Conservation (phyloP, 768 basidiomycete genomes). For the Boletus rubescentipes region DNA sequence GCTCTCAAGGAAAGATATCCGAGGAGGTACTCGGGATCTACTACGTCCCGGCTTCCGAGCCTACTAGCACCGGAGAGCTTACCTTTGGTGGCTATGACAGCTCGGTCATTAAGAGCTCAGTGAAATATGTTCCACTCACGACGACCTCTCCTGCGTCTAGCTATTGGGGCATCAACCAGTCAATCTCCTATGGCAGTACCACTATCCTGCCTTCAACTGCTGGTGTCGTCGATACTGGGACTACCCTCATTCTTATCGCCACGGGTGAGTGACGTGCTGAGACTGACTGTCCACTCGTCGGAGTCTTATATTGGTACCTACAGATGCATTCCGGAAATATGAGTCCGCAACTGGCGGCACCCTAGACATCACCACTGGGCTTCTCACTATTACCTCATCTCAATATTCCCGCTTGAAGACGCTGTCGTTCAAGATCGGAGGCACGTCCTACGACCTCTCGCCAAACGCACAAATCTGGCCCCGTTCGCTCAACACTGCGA, state of each 20-base stretch:
- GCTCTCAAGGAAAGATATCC: slow-evolving; percentile 26
- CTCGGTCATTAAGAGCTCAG: not conserved
- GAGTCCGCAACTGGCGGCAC: slow-evolving; percentile 27
- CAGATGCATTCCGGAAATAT: slow-evolving; percentile 30
- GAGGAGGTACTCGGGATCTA: slow-evolving; percentile 31
- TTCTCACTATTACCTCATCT: slow-evolving; percentile 26
- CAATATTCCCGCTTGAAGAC: slow-evolving; percentile 28
- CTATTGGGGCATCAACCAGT: slow-evolving; percentile 30
- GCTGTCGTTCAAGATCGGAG: slow-evolving; percentile 29
- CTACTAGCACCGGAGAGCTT: not conserved
- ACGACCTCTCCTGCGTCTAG: not conserved
- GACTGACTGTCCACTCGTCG: not conserved
- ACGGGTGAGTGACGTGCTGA: slow-evolving; percentile 7
- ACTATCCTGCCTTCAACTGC: slow-evolving; percentile 27
- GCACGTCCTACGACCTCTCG: slow-evolving; percentile 16
- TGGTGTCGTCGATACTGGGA: slow-evolving; percentile 37
- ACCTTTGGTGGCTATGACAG: not conserved
- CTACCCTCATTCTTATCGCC: slow-evolving; percentile 29
- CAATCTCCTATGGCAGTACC: slow-evolving; percentile 26
- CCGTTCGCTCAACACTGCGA: slow-evolving; percentile 28
- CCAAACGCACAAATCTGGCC: slow-evolving; percentile 37
- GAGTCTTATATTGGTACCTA: slow-evolving; percentile 12
- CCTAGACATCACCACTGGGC: slow-evolving; percentile 27
- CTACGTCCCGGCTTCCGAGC: slow-evolving; percentile 26
- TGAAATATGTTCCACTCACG: not conserved